Evolutionary conservation across 1,284 basidiomycete species (phyloP), one percentile per base, ranked within the genome.

Genomic region (Trichosporon coremiiforme): DNA sequence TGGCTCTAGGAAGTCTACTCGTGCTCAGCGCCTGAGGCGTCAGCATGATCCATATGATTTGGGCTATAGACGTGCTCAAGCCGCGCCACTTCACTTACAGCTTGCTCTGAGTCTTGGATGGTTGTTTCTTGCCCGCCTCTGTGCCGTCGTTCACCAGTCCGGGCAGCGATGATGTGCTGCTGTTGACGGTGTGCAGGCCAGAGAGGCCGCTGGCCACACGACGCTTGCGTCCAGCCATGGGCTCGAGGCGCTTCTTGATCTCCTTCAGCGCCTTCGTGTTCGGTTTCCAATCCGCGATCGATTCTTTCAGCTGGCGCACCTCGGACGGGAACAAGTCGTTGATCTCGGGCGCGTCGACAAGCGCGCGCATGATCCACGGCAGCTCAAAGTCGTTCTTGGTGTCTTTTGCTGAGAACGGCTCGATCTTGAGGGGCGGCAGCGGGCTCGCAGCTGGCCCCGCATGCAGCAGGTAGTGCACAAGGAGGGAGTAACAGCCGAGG

Each of bases 391-490:
- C 91, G 79, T 95, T 93, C 77, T 89, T 88, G 73, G 92, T 89
- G 41, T 87, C 86, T 35, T 87, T 85, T 0, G 92, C 92, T 66
- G 91, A 87, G 81, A 95, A 95, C 0, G 88, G 85, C 66, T 92
- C 91, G n/a, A 93, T 82, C 4, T 80, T 76, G 15, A 93, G 84
- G 31, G 89, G 87, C 9, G 86, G 86, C 47, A 88, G 86, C 13
- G 78, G 79, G 47, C 85, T 82, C 65, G 86, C 84, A 5, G 86
- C 83, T 0, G 91, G 90, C 67, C 90, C 89, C 3, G 92, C 88
- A 71, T 94, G 88, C 81, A 99, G 95, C n/a, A 97, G 87, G 83
- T 97, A 99, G 63, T 94, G 89, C 20, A 96, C 92, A 0, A 94
- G 94, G 68, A 98, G 83, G 35, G 88, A 86, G 82, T 94, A 97